Conservation (phyloP, 768 basidiomycete species). For the Dacryopinax spathularia region DNA sequence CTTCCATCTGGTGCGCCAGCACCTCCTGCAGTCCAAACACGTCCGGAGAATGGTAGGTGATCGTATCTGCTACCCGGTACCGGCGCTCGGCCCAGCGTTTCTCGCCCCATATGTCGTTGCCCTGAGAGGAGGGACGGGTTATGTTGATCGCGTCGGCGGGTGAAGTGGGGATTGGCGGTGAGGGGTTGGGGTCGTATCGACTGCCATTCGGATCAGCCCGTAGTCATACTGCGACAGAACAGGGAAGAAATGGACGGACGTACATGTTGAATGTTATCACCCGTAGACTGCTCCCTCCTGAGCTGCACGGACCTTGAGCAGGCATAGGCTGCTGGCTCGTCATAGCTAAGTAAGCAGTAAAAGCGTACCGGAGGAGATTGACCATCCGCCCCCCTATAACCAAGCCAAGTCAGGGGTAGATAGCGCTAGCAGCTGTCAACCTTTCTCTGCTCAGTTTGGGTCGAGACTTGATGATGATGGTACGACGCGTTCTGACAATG, state of each 20-base stretch:
- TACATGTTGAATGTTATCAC: background rate
- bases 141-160: background rate
- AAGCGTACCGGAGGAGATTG: background rate
- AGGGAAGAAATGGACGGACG: background rate
- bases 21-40: background rate
- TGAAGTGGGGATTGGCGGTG: background rate
- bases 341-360: background rate
- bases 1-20: background rate
- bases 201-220: background rate
- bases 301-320: background rate
- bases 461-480: too few relatives aligned
- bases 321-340: background rate
- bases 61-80: background rate
- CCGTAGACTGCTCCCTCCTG: background rate
- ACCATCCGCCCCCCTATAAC: background rate
- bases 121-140: background rate
- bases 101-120: background rate
- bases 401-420: too few relatives aligned
- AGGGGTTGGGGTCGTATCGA: background rate
- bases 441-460: too few relatives aligned
- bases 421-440: too few relatives aligned
- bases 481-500: too few relatives aligned
- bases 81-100: background rate
- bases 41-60: background rate
- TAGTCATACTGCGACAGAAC: background rate